Percentiles rank a stretch among this genome's conserved stretches.
These are phyloP conservation scores for Cladosporium phlei DNA, from an alignment of 2,329 filamentous ascomycete species.

Conservation along the genomic window DNA sequence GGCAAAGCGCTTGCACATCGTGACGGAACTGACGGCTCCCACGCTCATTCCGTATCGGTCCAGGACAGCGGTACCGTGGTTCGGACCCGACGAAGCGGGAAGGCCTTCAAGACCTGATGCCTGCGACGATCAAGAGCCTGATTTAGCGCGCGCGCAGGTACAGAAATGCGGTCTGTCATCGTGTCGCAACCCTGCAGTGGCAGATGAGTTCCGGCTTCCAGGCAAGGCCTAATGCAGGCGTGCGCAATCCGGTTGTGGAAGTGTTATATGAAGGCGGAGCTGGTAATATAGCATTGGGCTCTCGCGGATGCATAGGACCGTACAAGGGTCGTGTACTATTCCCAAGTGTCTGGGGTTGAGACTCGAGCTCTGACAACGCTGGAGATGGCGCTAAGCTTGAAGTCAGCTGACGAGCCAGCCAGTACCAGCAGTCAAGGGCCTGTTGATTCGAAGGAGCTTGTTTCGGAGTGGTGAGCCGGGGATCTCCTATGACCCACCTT, in stretches of 20 bases:
- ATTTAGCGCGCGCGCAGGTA: neutral
- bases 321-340: no score
- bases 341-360: no score
- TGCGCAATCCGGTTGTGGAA: neutral
- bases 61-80: slow-evolving; percentile 6
- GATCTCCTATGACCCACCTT: neutral
- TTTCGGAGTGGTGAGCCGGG: slow-evolving; percentile 4
- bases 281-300: slow-evolving; percentile 1
- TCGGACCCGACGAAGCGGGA: slow-evolving; percentile 7
- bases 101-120: slow-evolving; percentile 7
- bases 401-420: slow-evolving; percentile 6
- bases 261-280: neutral
- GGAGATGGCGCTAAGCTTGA: slow-evolving; percentile 1
- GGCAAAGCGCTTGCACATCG: neutral
- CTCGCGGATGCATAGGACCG: neutral
- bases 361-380: no score
- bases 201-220: neutral
- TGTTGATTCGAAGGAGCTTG: slow-evolving; percentile 8
- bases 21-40: no score
- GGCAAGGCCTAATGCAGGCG: slow-evolving; percentile 5
- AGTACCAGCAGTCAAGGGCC: slow-evolving; percentile 5
- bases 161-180: neutral
- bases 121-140: slow-evolving; percentile 5
- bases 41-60: no score
- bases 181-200: slow-evolving; percentile 4